Evolutionary conservation across 2,329 filamentous ascomycete genomes (phyloP).

Genomic region (Alternaria consortialis): DNA sequence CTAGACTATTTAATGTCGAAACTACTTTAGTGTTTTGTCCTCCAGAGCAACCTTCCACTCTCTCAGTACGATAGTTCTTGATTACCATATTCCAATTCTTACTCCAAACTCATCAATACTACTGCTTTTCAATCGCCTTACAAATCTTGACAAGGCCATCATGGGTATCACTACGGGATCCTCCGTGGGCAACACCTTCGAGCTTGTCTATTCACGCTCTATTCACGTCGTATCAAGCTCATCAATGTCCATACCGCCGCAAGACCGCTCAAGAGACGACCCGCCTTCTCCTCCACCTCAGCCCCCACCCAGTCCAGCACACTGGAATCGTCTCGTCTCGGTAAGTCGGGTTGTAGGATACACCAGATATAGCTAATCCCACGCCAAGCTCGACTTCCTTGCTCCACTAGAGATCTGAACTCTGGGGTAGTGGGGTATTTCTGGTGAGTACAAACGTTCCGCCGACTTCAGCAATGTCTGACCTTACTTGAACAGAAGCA

Average conservation of each 20-base stretch:
- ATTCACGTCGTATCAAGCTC: not conserved
- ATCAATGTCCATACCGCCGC: constrained; percentile 14
- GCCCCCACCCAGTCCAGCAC: constrained; percentile 51
- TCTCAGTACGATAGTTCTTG: not conserved
- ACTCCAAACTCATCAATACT: not conserved
- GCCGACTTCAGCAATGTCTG: not conserved
- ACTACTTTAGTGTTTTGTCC: constrained; percentile 31
- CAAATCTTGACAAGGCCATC: not conserved
- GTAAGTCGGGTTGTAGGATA: constrained; percentile 23
- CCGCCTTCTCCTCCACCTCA: constrained; percentile 53
- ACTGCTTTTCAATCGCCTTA: not conserved
- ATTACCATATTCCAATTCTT: not conserved
- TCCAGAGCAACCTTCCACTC: constrained; percentile 1
- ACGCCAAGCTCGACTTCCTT: constrained; percentile 32
- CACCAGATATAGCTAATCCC: constrained; percentile 20
- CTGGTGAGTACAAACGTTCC: constrained; percentile 3
- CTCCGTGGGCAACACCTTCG: not conserved
- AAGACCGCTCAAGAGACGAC: constrained; percentile 46
- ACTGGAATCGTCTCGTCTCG: constrained; percentile 35
- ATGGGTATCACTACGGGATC: constrained; percentile 8
- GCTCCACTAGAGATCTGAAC: constrained; percentile 27
- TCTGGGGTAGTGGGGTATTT: constrained; percentile 5
- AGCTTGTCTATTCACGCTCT: not conserved
- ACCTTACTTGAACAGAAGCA: constrained; percentile 9
- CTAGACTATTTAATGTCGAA: constrained; percentile 41